A percentile compares a stretch with the other conserved stretches of the same genome.
These are phyloP conservation scores for Cairneyella variabilis DNA, from an alignment of 495 filamentous ascomycete genomes.

Conservation along the genomic window DNA sequence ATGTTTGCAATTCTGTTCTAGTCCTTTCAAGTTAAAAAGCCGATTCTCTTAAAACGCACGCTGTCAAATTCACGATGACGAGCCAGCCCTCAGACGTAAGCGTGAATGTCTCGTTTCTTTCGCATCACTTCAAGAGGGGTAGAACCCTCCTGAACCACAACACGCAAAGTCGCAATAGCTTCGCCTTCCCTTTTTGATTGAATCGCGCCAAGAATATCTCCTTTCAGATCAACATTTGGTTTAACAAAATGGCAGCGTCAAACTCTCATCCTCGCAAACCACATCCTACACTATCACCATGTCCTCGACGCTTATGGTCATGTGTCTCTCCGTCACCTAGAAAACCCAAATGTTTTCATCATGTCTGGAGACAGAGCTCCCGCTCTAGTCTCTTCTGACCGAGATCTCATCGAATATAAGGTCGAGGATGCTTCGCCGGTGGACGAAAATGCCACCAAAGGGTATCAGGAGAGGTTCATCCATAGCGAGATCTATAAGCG, in stretches of 20 bases:
- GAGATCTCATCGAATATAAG: slow-evolving; percentile 42
- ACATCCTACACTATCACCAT: slow-evolving; percentile 26
- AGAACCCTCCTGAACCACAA: not conserved
- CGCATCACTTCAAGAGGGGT: not conserved
- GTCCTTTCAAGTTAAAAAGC: too few relatives aligned
- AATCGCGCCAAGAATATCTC: too few relatives aligned
- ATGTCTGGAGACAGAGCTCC: slow-evolving; percentile 43
- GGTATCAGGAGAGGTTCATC: slow-evolving; percentile 46
- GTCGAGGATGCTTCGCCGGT: slow-evolving; percentile 38
- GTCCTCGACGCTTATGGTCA: slow-evolving; percentile 54
- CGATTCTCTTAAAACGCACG: too few relatives aligned
- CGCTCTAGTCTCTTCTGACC: slow-evolving; percentile 35
- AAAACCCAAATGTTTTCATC: slow-evolving; percentile 37
- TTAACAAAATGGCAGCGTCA: slow-evolving; percentile 2
- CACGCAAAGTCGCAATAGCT: not conserved
- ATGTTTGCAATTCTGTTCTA: too few relatives aligned
- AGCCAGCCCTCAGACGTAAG: too few relatives aligned
- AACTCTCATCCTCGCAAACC: slow-evolving; percentile 4
- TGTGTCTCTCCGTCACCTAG: slow-evolving; percentile 44
- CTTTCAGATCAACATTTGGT: too few relatives aligned
- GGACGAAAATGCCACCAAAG: slow-evolving; percentile 26
- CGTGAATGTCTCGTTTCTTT: not conserved
- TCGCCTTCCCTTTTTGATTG: too few relatives aligned
- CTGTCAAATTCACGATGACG: too few relatives aligned
- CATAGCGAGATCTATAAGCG: slow-evolving; percentile 47